Evolutionary conservation across 768 basidiomycete genomes (phyloP).

Genomic region (Mycena metata): DNA sequence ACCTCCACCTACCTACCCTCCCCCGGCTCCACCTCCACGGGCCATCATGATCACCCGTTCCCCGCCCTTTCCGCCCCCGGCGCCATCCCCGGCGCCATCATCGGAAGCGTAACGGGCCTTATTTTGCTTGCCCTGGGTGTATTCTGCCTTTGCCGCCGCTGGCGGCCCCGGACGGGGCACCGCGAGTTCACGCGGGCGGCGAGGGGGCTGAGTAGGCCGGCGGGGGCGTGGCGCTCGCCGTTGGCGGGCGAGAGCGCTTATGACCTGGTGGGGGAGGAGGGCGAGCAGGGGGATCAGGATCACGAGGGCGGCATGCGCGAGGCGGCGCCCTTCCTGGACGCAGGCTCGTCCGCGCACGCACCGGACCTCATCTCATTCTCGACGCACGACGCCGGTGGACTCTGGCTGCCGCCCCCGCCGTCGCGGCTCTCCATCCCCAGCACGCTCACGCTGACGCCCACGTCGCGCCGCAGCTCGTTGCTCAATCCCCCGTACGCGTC

Average conservation of each 20-base stretch:
- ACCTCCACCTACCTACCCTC: constrained; percentile 2
- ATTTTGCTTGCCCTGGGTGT: not conserved
- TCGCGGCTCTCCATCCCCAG: constrained; percentile 5
- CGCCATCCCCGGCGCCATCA: constrained; percentile 10
- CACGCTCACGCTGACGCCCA: no score
- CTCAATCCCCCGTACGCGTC: constrained; percentile 8
- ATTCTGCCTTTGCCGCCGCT: constrained; percentile 3
- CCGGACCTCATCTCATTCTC: constrained; percentile 2
- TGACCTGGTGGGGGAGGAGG: not conserved
- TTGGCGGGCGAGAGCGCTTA: not conserved
- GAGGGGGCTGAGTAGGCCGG: not conserved
- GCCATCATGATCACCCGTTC: no score
- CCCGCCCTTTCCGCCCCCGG: no score
- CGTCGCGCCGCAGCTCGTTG: not conserved
- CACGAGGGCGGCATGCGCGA: constrained; percentile 4
- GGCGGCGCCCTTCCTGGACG: not conserved
- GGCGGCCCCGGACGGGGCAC: constrained; percentile 1
- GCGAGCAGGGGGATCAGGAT: not conserved
- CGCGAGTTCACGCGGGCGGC: constrained; percentile 9
- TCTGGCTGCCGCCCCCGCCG: constrained; percentile 1
- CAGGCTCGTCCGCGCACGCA: not conserved
- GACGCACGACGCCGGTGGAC: not conserved
- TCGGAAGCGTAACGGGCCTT: not conserved
- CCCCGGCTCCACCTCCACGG: constrained; percentile 5
- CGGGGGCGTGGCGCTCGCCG: constrained; percentile 8